A percentile compares a stretch with the other conserved stretches of the same genome.
Evolutionary conservation across 257 asterid genomes (phyloP).

Genomic region (Nicotiana otophora): DNA sequence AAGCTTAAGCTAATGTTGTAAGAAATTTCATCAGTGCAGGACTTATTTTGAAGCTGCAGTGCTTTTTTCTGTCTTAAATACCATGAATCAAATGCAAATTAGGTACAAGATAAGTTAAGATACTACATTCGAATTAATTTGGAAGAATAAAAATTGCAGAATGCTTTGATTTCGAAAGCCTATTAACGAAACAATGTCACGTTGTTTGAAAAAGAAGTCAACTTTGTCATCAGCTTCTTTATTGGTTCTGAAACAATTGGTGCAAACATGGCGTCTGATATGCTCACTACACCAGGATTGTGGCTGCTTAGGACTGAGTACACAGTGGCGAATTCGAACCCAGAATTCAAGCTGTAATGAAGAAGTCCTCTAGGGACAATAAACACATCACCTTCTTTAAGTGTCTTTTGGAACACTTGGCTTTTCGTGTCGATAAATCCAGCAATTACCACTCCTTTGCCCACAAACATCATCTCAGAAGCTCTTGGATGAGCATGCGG

Average conservation of each 20-base stretch:
- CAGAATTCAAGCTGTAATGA: conserved; percentile 54
- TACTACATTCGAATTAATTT: background rate
- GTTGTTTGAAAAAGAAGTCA: conserved; percentile 21
- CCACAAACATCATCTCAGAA: conserved; percentile 57
- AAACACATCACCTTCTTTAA: conserved; percentile 57
- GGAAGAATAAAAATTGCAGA: background rate
- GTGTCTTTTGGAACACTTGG: conserved; percentile 37
- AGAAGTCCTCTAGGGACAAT: conserved; percentile 66
- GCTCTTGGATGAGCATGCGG: conserved; percentile 70
- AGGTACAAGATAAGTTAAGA: background rate
- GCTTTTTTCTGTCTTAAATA: background rate
- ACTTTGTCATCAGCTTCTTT: conserved; percentile 28
- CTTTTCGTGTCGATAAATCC: conserved; percentile 54
- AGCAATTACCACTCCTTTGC: conserved; percentile 42
- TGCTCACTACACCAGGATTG: conserved; percentile 57
- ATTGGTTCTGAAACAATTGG: conserved; percentile 15
- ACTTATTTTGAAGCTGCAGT: background rate
- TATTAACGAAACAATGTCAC: conserved; percentile 22
- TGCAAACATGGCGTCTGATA: conserved; percentile 39
- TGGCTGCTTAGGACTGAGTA: conserved; percentile 64
- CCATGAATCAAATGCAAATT: background rate
- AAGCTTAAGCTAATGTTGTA: background rate
- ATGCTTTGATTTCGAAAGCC: background rate
- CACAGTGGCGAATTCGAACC: conserved; percentile 47
- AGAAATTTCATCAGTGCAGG: background rate